phyloP scores from a whole-genome alignment of 106 monocot species.

The Xerophyta viscosa region DNA sequence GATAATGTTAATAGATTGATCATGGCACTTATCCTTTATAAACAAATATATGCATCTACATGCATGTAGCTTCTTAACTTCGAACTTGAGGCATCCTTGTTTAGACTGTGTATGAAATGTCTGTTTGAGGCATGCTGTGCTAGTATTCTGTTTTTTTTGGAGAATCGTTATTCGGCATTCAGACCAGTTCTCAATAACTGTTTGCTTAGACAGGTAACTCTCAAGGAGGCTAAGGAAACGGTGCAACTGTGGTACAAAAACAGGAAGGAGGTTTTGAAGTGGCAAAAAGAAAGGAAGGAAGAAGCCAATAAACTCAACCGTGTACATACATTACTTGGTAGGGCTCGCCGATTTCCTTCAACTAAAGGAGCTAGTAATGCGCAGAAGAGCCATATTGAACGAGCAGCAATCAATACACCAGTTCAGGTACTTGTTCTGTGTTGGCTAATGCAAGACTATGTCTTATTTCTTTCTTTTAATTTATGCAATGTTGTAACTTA shows the following conservation, averaged over 20 bases:
- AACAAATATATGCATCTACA: neutral
- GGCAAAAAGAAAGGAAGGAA: constrained; percentile 71
- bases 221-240: constrained; percentile 79
- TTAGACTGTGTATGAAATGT: neutral
- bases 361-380: constrained; percentile 26
- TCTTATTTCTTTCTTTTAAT: neutral
- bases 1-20: neutral
- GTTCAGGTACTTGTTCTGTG: constrained; percentile 57
- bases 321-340: constrained; percentile 77
- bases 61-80: neutral
- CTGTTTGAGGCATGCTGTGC: neutral
- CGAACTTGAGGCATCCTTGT: neutral
- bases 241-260: constrained; percentile 77
- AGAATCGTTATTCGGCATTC: neutral
- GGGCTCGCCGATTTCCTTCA: constrained; percentile 72
- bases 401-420: constrained; percentile 98
- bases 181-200: neutral
- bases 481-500: neutral
- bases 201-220: constrained; percentile 53
- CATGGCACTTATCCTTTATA: neutral
- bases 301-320: constrained; percentile 23
- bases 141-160: neutral
- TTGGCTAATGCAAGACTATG: neutral
- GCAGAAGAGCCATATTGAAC: constrained; percentile 80
- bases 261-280: constrained; percentile 71